phyloP scores from a whole-genome alignment of 345 rosid genomes.

The Citrus mangshanensis region DNA sequence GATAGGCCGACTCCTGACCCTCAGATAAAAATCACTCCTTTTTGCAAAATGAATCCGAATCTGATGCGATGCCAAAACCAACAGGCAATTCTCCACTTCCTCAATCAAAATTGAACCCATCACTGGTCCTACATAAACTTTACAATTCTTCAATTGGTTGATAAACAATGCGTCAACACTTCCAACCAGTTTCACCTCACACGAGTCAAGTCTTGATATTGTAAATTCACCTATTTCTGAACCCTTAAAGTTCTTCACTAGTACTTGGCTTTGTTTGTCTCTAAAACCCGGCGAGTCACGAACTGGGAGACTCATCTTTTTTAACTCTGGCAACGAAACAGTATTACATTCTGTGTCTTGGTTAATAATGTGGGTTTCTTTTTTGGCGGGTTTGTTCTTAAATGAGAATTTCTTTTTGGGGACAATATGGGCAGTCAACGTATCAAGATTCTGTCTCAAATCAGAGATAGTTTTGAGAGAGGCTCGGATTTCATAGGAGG shows the following conservation, averaged over 20 bases:
- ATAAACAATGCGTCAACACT: conserved; percentile 53
- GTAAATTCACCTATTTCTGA: conserved; percentile 69
- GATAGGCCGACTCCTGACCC: conserved; percentile 86
- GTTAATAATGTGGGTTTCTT: not conserved
- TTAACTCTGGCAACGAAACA: not conserved
- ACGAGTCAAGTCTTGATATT: conserved; percentile 60
- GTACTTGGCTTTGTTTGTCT: conserved; percentile 39
- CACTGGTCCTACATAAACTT: conserved; percentile 64
- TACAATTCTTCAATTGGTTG: conserved; percentile 53
- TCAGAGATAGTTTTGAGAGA: conserved; percentile 66
- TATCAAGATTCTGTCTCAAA: conserved; percentile 62
- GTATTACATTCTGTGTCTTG: not conserved
- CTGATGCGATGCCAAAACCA: conserved; percentile 83
- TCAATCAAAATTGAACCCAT: conserved; percentile 80
- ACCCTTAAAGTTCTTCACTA: conserved; percentile 45
- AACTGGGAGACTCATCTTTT: conserved; percentile 16
- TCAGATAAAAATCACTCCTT: conserved; percentile 64
- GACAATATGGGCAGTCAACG: conserved; percentile 35
- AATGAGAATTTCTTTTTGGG: conserved; percentile 79
- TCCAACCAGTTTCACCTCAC: conserved; percentile 61
- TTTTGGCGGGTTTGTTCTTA: conserved; percentile 49
- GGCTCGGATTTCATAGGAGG: conserved; percentile 76
- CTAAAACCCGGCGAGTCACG: conserved; percentile 70
- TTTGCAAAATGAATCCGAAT: conserved; percentile 69
- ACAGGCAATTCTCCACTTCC: conserved; percentile 43